These are phyloP conservation scores for Ganoderma lucidum DNA, from an alignment of 1,284 basidiomycete genomes.

Conservation along the genomic window DNA sequence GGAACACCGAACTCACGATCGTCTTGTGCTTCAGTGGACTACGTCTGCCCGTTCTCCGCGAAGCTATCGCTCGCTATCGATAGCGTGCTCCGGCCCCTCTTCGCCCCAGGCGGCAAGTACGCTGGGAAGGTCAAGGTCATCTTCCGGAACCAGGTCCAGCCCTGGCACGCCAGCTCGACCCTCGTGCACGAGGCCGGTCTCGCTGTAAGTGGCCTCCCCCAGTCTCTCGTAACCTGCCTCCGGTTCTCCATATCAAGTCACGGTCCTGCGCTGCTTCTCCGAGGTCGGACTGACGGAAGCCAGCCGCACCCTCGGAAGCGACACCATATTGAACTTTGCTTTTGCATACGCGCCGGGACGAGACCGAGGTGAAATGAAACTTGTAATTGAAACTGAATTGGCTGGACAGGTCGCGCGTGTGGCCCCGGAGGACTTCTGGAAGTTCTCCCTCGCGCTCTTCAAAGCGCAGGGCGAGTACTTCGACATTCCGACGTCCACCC, in stretches of 20 bases:
- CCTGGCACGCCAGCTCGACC: constrained; percentile 82
- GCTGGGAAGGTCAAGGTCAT: constrained; percentile 83
- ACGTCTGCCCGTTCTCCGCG: constrained; percentile 87
- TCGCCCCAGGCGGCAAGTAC: constrained; percentile 73
- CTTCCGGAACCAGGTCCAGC: constrained; percentile 84
- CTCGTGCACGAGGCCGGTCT: constrained; percentile 85
- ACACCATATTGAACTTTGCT: not conserved
- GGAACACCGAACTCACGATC: not conserved
- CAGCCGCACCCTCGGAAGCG: not conserved
- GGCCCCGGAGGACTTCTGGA: constrained; percentile 83
- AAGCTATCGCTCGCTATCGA: constrained; percentile 72
- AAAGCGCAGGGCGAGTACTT: constrained; percentile 80
- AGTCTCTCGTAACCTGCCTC: not conserved
- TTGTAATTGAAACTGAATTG: not conserved
- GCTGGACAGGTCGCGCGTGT: constrained; percentile 61
- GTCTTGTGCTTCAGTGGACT: constrained; percentile 66
- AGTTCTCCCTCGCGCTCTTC: constrained; percentile 80
- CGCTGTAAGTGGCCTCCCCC: constrained; percentile 61
- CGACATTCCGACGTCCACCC: constrained; percentile 76
- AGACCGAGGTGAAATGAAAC: not conserved
- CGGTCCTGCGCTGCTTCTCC: not conserved
- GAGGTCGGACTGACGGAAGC: not conserved
- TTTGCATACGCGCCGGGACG: not conserved
- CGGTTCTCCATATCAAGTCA: not conserved
- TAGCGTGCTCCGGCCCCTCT: constrained; percentile 62